These are phyloP conservation scores for Aspergillus candidus DNA, from an alignment of 2,329 filamentous ascomycete genomes.

Conservation along the genomic window DNA sequence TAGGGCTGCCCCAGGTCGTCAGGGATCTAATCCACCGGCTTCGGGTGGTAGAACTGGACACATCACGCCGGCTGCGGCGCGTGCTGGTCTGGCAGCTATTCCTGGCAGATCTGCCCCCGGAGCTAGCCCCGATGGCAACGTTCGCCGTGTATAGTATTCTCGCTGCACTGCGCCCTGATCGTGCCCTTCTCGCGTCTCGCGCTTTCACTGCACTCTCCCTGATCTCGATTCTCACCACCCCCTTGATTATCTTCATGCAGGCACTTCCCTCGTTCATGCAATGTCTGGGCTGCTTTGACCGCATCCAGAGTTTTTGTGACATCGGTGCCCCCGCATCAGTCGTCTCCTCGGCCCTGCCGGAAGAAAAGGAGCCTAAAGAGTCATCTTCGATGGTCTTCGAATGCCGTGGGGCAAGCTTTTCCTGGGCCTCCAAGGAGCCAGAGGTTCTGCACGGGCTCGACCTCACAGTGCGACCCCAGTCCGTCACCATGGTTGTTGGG, in stretches of 20 bases:
- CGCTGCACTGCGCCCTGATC: not conserved
- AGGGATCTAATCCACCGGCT: too few species aligned
- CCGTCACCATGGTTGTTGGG: conserved; percentile 21
- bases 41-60: too few species aligned
- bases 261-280: not conserved
- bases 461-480: conserved; percentile 8
- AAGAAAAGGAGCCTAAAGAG: too few species aligned
- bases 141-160: conserved; percentile 5
- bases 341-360: too few species aligned
- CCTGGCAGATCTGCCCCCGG: too few species aligned
- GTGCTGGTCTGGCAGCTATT: too few species aligned
- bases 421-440: conserved; percentile 8
- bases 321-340: too few species aligned
- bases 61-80: too few species aligned
- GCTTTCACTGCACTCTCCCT: conserved; percentile 12
- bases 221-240: conserved; percentile 3
- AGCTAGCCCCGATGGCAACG: conserved; percentile 5
- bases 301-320: not conserved
- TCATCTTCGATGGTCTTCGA: too few species aligned
- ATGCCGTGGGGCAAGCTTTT: not conserved
- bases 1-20: too few species aligned
- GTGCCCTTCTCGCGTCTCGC: conserved; percentile 3
- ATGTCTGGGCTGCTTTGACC: conserved; percentile 1
- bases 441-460: conserved; percentile 19
- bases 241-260: too few species aligned